A percentile compares a stretch with the other conserved stretches of the same genome.
phyloP scores from a whole-genome alignment of 371 early-diverging fungal species.

The Nematocida sp. region DNA sequence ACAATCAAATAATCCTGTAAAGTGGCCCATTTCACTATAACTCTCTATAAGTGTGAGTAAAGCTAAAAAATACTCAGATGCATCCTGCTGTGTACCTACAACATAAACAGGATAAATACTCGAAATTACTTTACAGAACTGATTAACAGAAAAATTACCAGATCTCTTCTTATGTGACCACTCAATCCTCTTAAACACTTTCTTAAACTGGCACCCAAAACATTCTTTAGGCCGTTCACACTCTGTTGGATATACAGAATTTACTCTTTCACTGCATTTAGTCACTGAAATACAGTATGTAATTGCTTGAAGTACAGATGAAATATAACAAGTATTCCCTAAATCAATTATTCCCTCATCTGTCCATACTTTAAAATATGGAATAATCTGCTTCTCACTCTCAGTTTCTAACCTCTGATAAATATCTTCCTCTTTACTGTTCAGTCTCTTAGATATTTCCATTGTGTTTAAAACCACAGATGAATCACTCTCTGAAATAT shows the following conservation, averaged over 20 bases:
- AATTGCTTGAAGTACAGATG: slow-evolving; percentile 65
- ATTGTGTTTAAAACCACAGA: background rate
- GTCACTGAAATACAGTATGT: slow-evolving; percentile 33
- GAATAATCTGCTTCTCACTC: background rate
- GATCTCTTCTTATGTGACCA: slow-evolving; percentile 7
- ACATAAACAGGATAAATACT: slow-evolving; percentile 57
- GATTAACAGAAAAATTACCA: slow-evolving; percentile 15
- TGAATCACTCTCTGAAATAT: background rate
- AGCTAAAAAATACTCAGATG: slow-evolving; percentile 61
- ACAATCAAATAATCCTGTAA: slow-evolving; percentile 25
- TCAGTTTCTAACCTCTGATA: background rate
- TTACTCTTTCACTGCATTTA: slow-evolving; percentile 28
- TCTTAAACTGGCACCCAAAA: slow-evolving; percentile 66
- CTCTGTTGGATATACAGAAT: slow-evolving; percentile 60
- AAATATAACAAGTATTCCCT: slow-evolving; percentile 69
- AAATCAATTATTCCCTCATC: slow-evolving; percentile 64
- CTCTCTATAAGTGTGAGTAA: slow-evolving; percentile 47
- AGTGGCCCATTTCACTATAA: slow-evolving; percentile 54
- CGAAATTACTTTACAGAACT: slow-evolving; percentile 43
- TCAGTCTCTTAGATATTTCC: slow-evolving; percentile 26
- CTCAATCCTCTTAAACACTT: slow-evolving; percentile 28
- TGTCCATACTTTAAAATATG: background rate
- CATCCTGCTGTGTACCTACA: slow-evolving; percentile 65
- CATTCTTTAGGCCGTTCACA: slow-evolving; percentile 60
- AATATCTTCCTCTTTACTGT: slow-evolving; percentile 3